A percentile compares a stretch with the other conserved stretches of the same genome.
Conservation (phyloP, 495 filamentous ascomycete genomes). For the Hyaloscypha bicolor region DNA sequence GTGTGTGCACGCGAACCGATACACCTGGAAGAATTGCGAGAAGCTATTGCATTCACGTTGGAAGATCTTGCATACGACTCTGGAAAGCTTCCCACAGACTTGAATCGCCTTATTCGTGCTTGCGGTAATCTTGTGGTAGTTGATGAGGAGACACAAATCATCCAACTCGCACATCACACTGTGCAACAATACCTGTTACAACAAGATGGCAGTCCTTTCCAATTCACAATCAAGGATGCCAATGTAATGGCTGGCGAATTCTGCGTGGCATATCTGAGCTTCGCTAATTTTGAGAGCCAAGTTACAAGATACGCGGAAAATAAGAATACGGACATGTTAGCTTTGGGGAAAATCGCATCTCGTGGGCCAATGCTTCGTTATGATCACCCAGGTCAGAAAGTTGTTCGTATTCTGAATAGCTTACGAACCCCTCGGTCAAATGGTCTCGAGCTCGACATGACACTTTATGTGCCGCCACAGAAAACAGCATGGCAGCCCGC, state of each 20-base stretch:
- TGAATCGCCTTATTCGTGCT: constrained; percentile 33
- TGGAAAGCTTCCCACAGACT: constrained; percentile 33
- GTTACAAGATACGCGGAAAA: constrained; percentile 10
- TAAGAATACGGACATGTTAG: constrained; percentile 2
- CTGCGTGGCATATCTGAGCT: constrained; percentile 43
- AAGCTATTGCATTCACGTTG: constrained; percentile 34
- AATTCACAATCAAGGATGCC: constrained; percentile 10
- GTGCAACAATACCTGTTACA: constrained; percentile 36
- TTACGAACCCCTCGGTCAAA: background rate
- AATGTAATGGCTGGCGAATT: constrained; percentile 31
- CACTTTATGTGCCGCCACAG: background rate
- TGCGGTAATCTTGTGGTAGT: constrained; percentile 38
- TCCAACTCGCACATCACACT: constrained; percentile 41
- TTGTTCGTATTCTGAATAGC: constrained; percentile 3
- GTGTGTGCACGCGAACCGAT: constrained; percentile 9
- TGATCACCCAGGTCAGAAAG: background rate
- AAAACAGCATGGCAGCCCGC: background rate
- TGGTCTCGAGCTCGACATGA: background rate
- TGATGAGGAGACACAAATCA: constrained; percentile 39
- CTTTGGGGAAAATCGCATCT: constrained; percentile 7
- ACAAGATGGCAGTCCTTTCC: constrained; percentile 15
- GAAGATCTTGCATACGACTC: constrained; percentile 6
- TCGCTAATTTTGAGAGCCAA: constrained; percentile 37
- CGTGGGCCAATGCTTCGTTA: background rate
- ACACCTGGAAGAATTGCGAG: constrained; percentile 14